Percentiles rank a stretch among this genome's conserved stretches.
These are phyloP conservation scores for Pythium myriotylum DNA, from an alignment of 352 stramenopile species.

Conservation along the genomic window DNA sequence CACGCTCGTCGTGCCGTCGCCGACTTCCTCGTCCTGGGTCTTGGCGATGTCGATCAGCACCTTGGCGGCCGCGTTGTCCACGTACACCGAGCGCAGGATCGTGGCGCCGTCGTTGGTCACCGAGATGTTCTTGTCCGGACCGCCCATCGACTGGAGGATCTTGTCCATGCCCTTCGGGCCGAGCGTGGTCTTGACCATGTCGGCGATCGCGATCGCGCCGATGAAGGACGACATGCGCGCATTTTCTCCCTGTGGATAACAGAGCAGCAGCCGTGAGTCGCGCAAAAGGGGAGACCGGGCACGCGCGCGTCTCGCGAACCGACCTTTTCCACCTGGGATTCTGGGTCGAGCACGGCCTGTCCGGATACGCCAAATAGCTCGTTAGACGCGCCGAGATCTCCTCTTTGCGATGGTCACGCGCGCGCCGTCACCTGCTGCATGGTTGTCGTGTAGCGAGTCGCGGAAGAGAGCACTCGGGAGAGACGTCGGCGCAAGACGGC, in stretches of 20 bases:
- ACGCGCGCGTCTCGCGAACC: neutral
- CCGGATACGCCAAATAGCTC: neutral
- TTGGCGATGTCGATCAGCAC: conserved; percentile 99
- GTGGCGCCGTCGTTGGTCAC: conserved; percentile 99
- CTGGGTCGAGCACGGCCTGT: conserved; percentile 71
- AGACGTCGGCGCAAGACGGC: neutral
- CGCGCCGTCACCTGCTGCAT: conserved; percentile 14
- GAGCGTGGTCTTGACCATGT: conserved; percentile 99
- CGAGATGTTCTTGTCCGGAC: conserved; percentile 87
- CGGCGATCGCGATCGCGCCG: conserved; percentile 98
- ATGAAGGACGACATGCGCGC: conserved; percentile 99
- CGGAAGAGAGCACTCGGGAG: neutral
- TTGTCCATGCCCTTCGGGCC: conserved; percentile 99
- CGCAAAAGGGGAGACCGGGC: too few relatives aligned
- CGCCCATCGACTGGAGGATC: conserved; percentile 95
- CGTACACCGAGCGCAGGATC: conserved; percentile 96
- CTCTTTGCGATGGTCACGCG: neutral
- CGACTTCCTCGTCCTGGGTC: conserved; percentile 99
- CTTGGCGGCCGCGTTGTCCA: conserved; percentile 99
- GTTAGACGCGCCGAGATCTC: conserved; percentile 1
- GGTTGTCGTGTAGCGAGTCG: conserved; percentile 1
- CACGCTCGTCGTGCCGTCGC: conserved; percentile 97
- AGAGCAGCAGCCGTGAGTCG: too few relatives aligned
- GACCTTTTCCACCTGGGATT: conserved; percentile 85
- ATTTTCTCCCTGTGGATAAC: conserved; percentile 98